Base-by-base conservation (phyloP, 192 early-diverging fungal species). In the Coemansia interrupta region DNA sequence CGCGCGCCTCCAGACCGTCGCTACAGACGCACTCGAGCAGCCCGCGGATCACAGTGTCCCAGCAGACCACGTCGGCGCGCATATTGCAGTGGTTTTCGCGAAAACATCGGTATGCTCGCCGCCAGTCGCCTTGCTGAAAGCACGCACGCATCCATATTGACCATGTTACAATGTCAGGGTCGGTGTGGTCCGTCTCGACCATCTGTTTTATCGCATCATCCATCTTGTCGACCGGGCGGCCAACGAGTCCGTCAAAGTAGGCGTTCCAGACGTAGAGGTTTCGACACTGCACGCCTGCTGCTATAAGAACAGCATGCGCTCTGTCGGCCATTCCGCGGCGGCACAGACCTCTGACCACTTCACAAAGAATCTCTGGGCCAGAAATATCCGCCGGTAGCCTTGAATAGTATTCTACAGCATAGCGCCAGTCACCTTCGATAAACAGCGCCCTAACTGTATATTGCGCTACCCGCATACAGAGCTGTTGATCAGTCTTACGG, bases 91-190 rank as follows among this genome's bases (percentile, higher is more conserved):
- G 39, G 28, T 71, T 36, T 4, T 11, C 26, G 17, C 50, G 48
- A 54, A 78, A 78, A 26, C 45, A 71, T 2, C 23, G 18, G 7
- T 24, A 55, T 12, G 57, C 74, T 2, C 38, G 14, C 0, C 4
- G 12, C 74, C 74, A 78, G 28, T 56, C 43, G 26, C 58, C 64
- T 11, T 38, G 19, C 5, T 61, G 69, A 53, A 78, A 71, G n/a
- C 64, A 68, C 1, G 74, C 74, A 4, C 74, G 74, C 49, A 78
- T 48, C 74, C 74, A 71, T 9, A 78, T 78, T 0, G 64, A 43
- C 15, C 58, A 40, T 3, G 74, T 78, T 14, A 46, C 64, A 13
- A 41, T 22, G 28, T 78, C 74, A 14, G 74, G 60, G 19, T 22
- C 29, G 5, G 60, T 54, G 7, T 40, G 48, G 19, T 64, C 53